A percentile compares a stretch with the other conserved stretches of the same genome.
Conservation (phyloP, 306 rosid genomes). For the Medicago lupulina region DNA sequence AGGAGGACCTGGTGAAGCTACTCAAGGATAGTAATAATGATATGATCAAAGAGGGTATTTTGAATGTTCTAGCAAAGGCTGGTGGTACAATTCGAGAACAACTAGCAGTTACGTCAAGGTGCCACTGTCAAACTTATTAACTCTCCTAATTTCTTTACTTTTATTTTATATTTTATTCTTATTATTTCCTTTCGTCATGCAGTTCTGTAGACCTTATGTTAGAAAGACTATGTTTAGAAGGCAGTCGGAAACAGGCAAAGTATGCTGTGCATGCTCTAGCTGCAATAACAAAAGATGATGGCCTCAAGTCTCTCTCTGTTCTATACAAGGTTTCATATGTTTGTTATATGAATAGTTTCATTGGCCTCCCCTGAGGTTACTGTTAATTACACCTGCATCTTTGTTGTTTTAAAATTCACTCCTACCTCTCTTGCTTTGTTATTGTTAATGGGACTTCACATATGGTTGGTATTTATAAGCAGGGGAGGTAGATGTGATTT, state of each 20-base stretch:
- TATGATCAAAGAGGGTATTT: slow-evolving; percentile 82
- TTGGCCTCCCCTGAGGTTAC: slow-evolving; percentile 3
- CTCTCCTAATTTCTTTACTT: slow-evolving; percentile 21
- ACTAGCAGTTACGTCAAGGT: slow-evolving; percentile 86
- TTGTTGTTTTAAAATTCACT: slow-evolving; percentile 29
- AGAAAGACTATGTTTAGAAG: slow-evolving; percentile 94
- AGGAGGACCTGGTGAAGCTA: slow-evolving; percentile 76
- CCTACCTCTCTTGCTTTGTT: slow-evolving; percentile 30
- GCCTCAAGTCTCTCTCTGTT: slow-evolving; percentile 98
- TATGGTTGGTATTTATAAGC: slow-evolving; percentile 9
- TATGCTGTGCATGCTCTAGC: slow-evolving; percentile 98
- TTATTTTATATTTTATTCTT: slow-evolving; percentile 41
- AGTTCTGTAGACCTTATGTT: slow-evolving; percentile 96
- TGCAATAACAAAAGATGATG: slow-evolving; percentile 97
- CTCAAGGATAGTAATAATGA: slow-evolving; percentile 88
- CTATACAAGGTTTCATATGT: slow-evolving; percentile 78
- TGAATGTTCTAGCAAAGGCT: slow-evolving; percentile 90
- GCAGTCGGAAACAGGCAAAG: slow-evolving; percentile 94
- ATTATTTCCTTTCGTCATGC: slow-evolving; percentile 49
- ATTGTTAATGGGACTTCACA: neutral
- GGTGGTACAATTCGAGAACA: slow-evolving; percentile 97
- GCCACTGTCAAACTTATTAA: slow-evolving; percentile 40
- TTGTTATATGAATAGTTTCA: slow-evolving; percentile 33
- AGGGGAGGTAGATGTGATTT: slow-evolving; percentile 22
- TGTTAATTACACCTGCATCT: slow-evolving; percentile 3